A percentile compares a stretch with the other conserved stretches of the same genome.
These are phyloP conservation scores for Ceriops decandra DNA, from an alignment of 345 rosid species.

Conservation along the genomic window DNA sequence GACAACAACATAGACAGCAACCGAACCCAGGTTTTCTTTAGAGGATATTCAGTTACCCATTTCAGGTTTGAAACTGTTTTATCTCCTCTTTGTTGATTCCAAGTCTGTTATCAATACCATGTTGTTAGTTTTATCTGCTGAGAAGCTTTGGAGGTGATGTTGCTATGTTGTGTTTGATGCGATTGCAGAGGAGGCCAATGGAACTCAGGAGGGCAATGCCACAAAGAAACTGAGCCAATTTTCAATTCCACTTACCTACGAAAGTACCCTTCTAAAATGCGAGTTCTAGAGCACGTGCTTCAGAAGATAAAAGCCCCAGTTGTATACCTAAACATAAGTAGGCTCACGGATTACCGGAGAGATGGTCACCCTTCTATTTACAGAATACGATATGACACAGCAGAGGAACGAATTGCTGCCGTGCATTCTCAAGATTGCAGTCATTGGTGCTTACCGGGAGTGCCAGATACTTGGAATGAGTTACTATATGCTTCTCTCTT, in stretches of 20 bases:
- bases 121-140: not conserved
- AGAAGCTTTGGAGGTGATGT: not conserved
- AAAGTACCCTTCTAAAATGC: constrained; percentile 85
- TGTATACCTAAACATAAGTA: constrained; percentile 64
- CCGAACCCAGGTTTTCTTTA: constrained; percentile 58
- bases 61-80: constrained; percentile 44
- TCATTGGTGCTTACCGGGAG: constrained; percentile 95
- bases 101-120: too few species aligned
- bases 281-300: constrained; percentile 54
- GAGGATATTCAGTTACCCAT: constrained; percentile 85
- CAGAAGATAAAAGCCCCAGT: constrained; percentile 59
- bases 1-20: constrained; percentile 52
- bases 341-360: constrained; percentile 74
- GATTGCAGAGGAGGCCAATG: constrained; percentile 74
- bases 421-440: constrained; percentile 79
- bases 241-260: constrained; percentile 42
- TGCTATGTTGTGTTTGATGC: constrained; percentile 11
- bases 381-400: constrained; percentile 48
- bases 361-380: constrained; percentile 86
- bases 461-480: constrained; percentile 87
- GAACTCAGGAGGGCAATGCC: constrained; percentile 89
- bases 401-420: constrained; percentile 43
- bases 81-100: not conserved
- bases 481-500: constrained; percentile 66
- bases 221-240: constrained; percentile 73